Evolutionary conservation across 345 rosid genomes (phyloP).

Genomic region (Brassica cretica): DNA sequence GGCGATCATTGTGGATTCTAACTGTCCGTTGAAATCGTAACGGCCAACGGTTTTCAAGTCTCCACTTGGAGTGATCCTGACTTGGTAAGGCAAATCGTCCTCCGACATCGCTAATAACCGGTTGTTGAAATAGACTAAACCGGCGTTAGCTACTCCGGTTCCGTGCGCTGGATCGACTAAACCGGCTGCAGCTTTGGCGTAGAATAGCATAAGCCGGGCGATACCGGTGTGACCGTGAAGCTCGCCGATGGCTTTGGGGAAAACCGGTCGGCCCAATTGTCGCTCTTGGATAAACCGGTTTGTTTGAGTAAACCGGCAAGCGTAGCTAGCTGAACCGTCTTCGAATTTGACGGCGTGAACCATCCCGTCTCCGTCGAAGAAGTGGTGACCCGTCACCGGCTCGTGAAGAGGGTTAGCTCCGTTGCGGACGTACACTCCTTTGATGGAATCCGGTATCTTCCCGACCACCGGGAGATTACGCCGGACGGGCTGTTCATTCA

Average conservation of each 20-base stretch:
- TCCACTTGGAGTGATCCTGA: conserved; percentile 53
- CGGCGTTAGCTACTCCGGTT: conserved; percentile 87
- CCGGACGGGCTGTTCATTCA: conserved; percentile 59
- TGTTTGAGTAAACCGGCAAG: conserved; percentile 81
- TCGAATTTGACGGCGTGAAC: conserved; percentile 68
- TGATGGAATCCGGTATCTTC: conserved; percentile 57
- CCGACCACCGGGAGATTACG: conserved; percentile 62
- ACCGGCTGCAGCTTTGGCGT: conserved; percentile 62
- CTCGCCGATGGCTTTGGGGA: conserved; percentile 91
- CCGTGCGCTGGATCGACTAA: conserved; percentile 67
- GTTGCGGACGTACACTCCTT: conserved; percentile 73
- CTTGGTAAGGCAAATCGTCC: conserved; percentile 85
- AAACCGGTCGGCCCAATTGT: conserved; percentile 63
- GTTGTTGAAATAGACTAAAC: conserved; percentile 68
- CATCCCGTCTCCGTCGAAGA: conserved; percentile 94
- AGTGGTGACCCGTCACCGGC: conserved; percentile 88
- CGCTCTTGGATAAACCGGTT: conserved; percentile 70
- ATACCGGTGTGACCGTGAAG: conserved; percentile 92
- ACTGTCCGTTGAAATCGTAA: conserved; percentile 57
- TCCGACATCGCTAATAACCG: conserved; percentile 86
- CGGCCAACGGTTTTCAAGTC: conserved; percentile 73
- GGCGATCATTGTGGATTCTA: conserved; percentile 79
- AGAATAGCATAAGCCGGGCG: conserved; percentile 71
- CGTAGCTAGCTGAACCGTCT: conserved; percentile 62
- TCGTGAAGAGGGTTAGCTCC: conserved; percentile 89